phyloP scores from a whole-genome alignment of 192 early-diverging fungal species.

The Spinellus fusiger region DNA sequence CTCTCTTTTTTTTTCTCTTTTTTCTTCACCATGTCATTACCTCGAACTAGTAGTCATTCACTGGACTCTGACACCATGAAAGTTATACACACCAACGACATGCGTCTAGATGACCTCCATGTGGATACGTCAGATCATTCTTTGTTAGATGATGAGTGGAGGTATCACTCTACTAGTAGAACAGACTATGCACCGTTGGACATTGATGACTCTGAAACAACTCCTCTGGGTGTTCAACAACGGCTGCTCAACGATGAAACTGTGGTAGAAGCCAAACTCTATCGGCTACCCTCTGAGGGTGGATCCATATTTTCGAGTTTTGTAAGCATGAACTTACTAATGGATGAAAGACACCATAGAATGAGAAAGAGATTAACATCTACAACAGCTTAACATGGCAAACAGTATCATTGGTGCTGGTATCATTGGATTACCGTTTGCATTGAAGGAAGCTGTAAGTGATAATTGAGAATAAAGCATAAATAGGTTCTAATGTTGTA shows the following conservation, averaged over 20 bases:
- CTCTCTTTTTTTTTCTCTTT: no score
- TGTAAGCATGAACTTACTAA: constrained; percentile 12
- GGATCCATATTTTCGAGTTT: constrained; percentile 52
- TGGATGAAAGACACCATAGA: not conserved
- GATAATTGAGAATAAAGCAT: not conserved
- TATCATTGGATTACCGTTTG: constrained; percentile 77
- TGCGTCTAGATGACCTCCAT: no score
- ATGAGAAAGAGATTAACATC: not conserved
- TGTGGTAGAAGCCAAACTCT: constrained; percentile 11
- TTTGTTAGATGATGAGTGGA: no score
- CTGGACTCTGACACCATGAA: no score
- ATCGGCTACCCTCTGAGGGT: constrained; percentile 41
- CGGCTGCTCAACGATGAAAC: constrained; percentile 3
- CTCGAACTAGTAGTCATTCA: no score
- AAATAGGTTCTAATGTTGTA: not conserved
- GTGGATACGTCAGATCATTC: no score
- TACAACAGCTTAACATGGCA: constrained; percentile 69
- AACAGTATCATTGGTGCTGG: constrained; percentile 95
- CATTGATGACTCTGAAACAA: constrained; percentile 20
- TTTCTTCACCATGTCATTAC: no score
- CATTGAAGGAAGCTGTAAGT: constrained; percentile 71
- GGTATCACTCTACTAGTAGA: no score
- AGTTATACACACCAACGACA: no score
- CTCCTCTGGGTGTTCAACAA: not conserved
- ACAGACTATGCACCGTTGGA: constrained; percentile 27